Percentiles rank a stretch among this genome's conserved stretches.
phyloP scores from a whole-genome alignment of 495 filamentous ascomycete species.

The Penicillium cinerascens region DNA sequence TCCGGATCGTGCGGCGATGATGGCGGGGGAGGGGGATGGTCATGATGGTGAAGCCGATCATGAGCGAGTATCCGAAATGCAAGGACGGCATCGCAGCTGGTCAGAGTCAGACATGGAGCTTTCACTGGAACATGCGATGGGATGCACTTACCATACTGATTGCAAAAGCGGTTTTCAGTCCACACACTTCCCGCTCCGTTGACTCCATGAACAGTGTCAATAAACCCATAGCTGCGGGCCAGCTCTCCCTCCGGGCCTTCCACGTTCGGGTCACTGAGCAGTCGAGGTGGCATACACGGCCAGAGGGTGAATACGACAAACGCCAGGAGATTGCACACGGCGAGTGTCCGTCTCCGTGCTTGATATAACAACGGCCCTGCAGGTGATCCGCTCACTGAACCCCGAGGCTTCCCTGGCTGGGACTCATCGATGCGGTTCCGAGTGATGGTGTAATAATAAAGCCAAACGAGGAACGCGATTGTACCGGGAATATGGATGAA shows the following conservation, averaged over 20 bases:
- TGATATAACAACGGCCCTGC: constrained; percentile 54
- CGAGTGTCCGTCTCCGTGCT: constrained; percentile 63
- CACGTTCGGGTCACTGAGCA: constrained; percentile 54
- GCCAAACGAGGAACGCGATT: constrained; percentile 63
- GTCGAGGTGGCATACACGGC: constrained; percentile 77
- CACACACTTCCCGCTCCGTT: constrained; percentile 63
- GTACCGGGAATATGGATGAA: constrained; percentile 83
- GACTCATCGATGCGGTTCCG: constrained; percentile 37
- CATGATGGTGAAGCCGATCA: constrained; percentile 68
- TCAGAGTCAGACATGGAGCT: constrained; percentile 1
- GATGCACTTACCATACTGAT: constrained; percentile 51
- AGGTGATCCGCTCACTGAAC: constrained; percentile 34
- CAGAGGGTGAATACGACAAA: constrained; percentile 75
- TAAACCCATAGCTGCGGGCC: constrained; percentile 61
- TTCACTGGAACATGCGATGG: background rate
- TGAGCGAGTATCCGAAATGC: constrained; percentile 76
- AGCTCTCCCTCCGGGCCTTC: constrained; percentile 41
- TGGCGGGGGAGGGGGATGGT: constrained; percentile 45
- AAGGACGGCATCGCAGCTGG: constrained; percentile 76
- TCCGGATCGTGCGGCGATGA: constrained; percentile 24
- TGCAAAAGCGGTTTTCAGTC: constrained; percentile 69
- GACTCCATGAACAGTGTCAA: constrained; percentile 69
- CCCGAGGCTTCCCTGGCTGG: constrained; percentile 34
- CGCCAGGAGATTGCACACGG: constrained; percentile 70
- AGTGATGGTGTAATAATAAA: constrained; percentile 64